Conservation (phyloP, 306 rosid genomes). For the Bauhinia variegata region DNA sequence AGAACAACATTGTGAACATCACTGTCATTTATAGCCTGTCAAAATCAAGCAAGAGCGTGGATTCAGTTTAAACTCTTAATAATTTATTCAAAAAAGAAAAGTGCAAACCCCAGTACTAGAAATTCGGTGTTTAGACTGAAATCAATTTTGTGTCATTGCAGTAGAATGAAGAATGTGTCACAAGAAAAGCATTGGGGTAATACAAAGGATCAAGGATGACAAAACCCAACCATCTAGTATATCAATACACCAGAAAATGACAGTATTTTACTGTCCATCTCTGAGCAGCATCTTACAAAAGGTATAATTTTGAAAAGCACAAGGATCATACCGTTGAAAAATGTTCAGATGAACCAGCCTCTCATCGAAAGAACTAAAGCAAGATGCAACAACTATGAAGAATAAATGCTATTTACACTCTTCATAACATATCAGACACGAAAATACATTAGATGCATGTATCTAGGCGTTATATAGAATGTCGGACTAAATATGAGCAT, state of each 20-base stretch:
- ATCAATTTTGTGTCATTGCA: not conserved
- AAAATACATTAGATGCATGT: not conserved
- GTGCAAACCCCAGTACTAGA: too few relatives aligned
- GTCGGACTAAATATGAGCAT: not conserved
- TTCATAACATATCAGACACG: not conserved
- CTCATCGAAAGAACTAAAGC: constrained; percentile 2
- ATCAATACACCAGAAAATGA: not conserved
- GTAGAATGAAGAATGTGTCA: constrained; percentile 8
- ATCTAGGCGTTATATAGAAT: not conserved
- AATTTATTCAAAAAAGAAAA: too few relatives aligned
- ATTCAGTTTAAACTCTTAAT: too few relatives aligned
- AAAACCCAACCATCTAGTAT: not conserved
- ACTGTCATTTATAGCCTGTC: constrained; percentile 70
- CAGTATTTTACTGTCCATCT: too few relatives aligned
- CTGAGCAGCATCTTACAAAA: too few relatives aligned
- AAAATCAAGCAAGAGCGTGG: too few relatives aligned
- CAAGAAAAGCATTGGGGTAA: not conserved
- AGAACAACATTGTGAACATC: constrained; percentile 68
- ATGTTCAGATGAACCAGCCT: not conserved
- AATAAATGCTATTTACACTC: not conserved
- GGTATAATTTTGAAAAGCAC: too few relatives aligned
- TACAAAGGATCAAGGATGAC: not conserved
- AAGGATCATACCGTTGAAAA: too few relatives aligned
- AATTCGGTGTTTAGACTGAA: too few relatives aligned
- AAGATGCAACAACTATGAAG: not conserved